phyloP scores from a whole-genome alignment of 352 stramenopile species.

The Phytophthora foliorum region DNA sequence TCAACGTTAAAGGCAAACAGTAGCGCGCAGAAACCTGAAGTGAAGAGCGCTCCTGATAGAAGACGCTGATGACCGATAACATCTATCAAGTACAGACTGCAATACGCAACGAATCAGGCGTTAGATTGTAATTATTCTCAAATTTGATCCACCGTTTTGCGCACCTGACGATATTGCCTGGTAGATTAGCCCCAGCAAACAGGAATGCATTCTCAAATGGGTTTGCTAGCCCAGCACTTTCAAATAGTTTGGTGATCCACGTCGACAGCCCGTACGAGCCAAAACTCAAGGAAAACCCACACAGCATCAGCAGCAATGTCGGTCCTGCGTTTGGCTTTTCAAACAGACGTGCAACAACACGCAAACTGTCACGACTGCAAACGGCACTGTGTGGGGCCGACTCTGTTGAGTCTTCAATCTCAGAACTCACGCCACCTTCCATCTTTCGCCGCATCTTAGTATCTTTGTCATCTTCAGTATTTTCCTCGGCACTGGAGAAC shows the following conservation, averaged over 20 bases:
- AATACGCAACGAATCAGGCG: constrained; percentile 6
- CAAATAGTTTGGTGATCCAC: constrained; percentile 96
- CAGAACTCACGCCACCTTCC: constrained; percentile 2
- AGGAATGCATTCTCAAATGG: constrained; percentile 94
- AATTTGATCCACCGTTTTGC: background rate
- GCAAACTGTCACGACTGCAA: constrained; percentile 76
- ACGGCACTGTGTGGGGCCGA: constrained; percentile 21
- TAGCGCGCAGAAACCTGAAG: constrained; percentile 70
- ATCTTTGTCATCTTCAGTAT: constrained; percentile 26
- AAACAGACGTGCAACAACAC: constrained; percentile 61
- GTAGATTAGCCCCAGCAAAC: constrained; percentile 92
- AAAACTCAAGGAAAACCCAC: constrained; percentile 84
- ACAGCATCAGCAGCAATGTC: constrained; percentile 77
- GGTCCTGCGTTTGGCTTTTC: constrained; percentile 44
- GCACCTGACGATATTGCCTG: constrained; percentile 90
- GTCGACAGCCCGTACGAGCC: constrained; percentile 94
- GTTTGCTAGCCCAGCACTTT: constrained; percentile 86
- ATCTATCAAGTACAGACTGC: constrained; percentile 77
- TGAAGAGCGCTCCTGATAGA: constrained; percentile 72
- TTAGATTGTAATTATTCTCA: background rate
- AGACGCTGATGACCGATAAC: constrained; percentile 76
- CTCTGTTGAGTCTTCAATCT: background rate
- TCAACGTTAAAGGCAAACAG: constrained; percentile 86
- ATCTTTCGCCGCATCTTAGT: constrained; percentile 27
- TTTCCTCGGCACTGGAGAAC: constrained; percentile 68